Base-by-base conservation (phyloP, 176 grass and related monocot genomes). In the Poa pratensis region DNA sequence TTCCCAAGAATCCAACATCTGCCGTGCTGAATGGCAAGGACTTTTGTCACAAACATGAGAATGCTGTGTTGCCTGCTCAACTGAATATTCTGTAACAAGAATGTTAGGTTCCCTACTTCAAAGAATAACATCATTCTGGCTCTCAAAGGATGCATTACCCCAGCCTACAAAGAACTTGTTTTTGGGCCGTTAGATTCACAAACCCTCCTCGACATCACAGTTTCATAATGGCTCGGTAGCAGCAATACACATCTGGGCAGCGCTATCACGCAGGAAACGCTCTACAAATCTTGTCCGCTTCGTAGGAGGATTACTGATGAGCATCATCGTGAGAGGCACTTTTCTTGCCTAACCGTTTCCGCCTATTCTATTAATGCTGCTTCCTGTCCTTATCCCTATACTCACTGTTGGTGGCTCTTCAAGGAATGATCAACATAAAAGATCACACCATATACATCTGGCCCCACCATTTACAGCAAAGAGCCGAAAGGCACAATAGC, bases 21-120 rank as follows among this genome's bases (percentile, higher is more conserved):
- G 30, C 17, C 72, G 24, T 7, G 37, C 17, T 34, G 3, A 66
- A 18, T 22, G 57, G 55, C 10, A 57, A 68, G 9, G 18, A 20
- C 45, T 24, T 22, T 65, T 83, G 28, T 40, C 27, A 64, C 19
- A 70, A 57, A 66, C 11, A 87, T 79, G 46, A 22, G 60, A 52
- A 77, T 60, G 14, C 20, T 51, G 28, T 63, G 43, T 3, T 64
- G 67, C 11, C 23, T 14, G 70, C 7, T 67, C 14, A 6, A 39
- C 46, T 37, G 53, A 6, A 84, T 19, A 77, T 77, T 69, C 35
- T 0, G 24, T 39, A 80, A 66, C 16, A 54, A 26, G 69, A 4
- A 12, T 58, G 0, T 80, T 71, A 22, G 22, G 7, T 58, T 22
- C 20, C 54, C 52, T n/a, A 57, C 18, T 54, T 19, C 53, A 57